These are phyloP conservation scores for Rhizophagus prolifer DNA, from an alignment of 192 early-diverging fungal species.

Conservation along the genomic window DNA sequence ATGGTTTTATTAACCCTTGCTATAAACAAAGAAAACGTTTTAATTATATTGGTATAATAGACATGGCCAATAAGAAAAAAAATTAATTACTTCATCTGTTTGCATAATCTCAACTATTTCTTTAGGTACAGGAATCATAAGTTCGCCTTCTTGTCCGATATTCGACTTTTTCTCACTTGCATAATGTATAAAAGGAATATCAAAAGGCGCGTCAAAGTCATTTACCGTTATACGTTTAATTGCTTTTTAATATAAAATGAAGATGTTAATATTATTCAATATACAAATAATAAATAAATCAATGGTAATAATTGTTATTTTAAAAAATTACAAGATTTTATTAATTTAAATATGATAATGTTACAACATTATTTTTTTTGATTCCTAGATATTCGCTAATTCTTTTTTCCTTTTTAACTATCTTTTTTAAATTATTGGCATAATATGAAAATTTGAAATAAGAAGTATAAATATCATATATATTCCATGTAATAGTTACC, in stretches of 20 bases:
- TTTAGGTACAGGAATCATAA: neutral
- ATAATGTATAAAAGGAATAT: neutral
- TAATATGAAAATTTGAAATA: neutral
- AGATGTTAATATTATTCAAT: neutral
- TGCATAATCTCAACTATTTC: neutral
- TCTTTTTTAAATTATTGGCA: neutral
- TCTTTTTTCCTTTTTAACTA: neutral
- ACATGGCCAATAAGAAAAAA: neutral
- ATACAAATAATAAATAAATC: too few relatives aligned
- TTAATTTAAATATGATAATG: too few relatives aligned
- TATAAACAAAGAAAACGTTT: neutral
- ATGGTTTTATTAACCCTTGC: slow-evolving; percentile 2
- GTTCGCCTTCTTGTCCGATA: neutral
- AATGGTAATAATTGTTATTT: too few relatives aligned
- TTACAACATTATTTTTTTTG: too few relatives aligned
- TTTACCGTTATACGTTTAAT: neutral
- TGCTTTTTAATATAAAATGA: neutral
- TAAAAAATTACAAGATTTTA: too few relatives aligned
- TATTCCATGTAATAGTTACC: neutral
- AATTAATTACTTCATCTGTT: neutral
- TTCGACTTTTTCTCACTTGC: neutral
- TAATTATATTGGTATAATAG: neutral
- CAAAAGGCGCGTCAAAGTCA: neutral
- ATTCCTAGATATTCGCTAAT: too few relatives aligned
- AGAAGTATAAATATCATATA: neutral